Evolutionary conservation across 2,329 filamentous ascomycete genomes (phyloP).

Genomic region (Penicillium sp.): DNA sequence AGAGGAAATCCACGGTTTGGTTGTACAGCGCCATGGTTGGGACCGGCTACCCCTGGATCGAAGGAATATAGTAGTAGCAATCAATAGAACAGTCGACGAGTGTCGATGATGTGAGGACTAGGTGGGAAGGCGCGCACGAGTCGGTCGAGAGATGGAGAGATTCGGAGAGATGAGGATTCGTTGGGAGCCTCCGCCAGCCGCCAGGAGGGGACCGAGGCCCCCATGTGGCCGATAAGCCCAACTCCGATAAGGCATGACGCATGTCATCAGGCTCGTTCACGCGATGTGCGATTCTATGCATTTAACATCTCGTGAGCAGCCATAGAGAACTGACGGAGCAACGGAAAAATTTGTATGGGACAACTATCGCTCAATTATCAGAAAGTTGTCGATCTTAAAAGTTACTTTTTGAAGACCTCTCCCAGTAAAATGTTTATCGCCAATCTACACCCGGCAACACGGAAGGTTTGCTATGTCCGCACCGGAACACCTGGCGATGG

Average conservation of each 20-base stretch:
- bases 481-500: not conserved
- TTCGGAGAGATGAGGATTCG: not conserved
- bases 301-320: not conserved
- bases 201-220: constrained; percentile 3
- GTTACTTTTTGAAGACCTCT: not conserved
- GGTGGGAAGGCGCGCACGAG: not conserved
- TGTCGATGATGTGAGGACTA: not conserved
- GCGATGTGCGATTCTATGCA: not conserved
- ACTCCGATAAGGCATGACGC: not conserved
- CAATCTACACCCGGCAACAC: not conserved
- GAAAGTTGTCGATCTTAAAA: not conserved
- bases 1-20: constrained; percentile 37
- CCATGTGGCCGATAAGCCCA: constrained; percentile 13
- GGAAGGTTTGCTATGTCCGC: not conserved
- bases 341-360: not conserved
- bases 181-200: not conserved
- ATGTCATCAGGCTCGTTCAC: not conserved
- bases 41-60: not conserved
- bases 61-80: not conserved
- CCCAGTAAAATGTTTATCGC: not conserved
- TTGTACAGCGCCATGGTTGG: constrained; percentile 37
- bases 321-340: not conserved
- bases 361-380: not conserved
- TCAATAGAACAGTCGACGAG: not conserved
- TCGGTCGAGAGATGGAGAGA: not conserved